A percentile compares a stretch with the other conserved stretches of the same genome.
Evolutionary conservation across 1,139 yeast genomes (phyloP).

Genomic region (Candida pseudoviswanathii): DNA sequence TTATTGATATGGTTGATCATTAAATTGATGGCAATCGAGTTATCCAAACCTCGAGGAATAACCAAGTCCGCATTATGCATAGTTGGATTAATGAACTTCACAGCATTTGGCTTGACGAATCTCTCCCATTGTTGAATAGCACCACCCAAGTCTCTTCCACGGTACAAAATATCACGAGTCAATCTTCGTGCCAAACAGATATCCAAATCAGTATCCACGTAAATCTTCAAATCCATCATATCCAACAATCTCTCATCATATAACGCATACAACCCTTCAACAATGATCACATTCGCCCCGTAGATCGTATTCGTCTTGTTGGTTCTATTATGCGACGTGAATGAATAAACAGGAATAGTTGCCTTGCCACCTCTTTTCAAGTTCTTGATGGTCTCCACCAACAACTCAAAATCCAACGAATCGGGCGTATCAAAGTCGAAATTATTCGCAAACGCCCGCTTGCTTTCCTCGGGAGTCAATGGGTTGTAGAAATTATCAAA

Average conservation of each 20-base stretch:
- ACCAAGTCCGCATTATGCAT: constrained; percentile 81
- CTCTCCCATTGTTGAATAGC: constrained; percentile 86
- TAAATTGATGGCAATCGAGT: constrained; percentile 74
- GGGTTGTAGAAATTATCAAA: constrained; percentile 91
- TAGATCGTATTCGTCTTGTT: constrained; percentile 73
- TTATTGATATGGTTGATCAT: constrained; percentile 78
- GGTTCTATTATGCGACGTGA: constrained; percentile 71
- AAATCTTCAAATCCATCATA: constrained; percentile 83
- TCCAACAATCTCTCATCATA: constrained; percentile 69
- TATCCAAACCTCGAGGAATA: constrained; percentile 87
- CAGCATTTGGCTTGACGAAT: constrained; percentile 93
- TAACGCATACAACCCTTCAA: constrained; percentile 90
- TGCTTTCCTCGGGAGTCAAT: constrained; percentile 58
- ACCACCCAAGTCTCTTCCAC: constrained; percentile 84
- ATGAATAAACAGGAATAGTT: constrained; percentile 85
- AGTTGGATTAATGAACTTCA: constrained; percentile 72
- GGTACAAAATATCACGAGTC: constrained; percentile 78
- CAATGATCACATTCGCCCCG: constrained; percentile 90
- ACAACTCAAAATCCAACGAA: constrained; percentile 75
- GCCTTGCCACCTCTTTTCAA: constrained; percentile 62
- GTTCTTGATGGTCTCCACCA: constrained; percentile 62
- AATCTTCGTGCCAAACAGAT: constrained; percentile 87
- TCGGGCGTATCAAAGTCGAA: constrained; percentile 88
- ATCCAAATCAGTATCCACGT: constrained; percentile 93
- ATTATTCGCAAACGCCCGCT: constrained; percentile 62